A percentile compares a stretch with the other conserved stretches of the same genome.
Evolutionary conservation across 305 asterid genomes (phyloP).

Genomic region (Salvia sclarea): DNA sequence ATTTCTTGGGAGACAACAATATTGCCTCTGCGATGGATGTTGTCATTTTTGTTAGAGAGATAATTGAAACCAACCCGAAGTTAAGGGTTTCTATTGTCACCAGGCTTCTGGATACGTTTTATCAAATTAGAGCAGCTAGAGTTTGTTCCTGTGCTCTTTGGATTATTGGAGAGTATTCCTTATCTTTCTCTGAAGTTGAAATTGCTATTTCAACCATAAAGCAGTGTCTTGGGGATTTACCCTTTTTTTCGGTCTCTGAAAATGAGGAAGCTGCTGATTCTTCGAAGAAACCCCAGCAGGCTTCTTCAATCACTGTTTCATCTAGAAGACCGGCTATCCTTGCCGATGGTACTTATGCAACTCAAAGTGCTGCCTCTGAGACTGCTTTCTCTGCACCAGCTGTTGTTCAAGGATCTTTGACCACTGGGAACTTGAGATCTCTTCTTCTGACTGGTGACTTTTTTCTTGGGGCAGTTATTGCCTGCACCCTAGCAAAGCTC

Average conservation of each 20-base stretch:
- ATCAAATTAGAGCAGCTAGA: constrained; percentile 92
- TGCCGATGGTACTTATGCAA: constrained; percentile 98
- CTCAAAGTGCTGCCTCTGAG: constrained; percentile 90
- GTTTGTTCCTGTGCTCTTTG: constrained; percentile 77
- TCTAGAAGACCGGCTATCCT: constrained; percentile 94
- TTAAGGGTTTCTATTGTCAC: constrained; percentile 86
- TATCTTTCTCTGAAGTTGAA: constrained; percentile 92
- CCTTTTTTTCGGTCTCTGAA: constrained; percentile 80
- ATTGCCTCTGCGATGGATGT: constrained; percentile 97
- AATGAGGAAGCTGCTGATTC: constrained; percentile 69
- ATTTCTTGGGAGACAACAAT: constrained; percentile 97
- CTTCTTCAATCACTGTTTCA: constrained; percentile 73
- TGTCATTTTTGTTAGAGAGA: constrained; percentile 83
- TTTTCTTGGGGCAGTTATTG: constrained; percentile 90
- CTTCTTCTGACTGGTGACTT: constrained; percentile 93
- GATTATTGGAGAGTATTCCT: constrained; percentile 89
- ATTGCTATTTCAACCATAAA: constrained; percentile 64
- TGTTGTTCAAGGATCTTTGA: constrained; percentile 70
- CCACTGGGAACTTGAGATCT: constrained; percentile 80
- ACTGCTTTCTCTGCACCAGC: constrained; percentile 73
- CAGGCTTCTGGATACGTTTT: constrained; percentile 87
- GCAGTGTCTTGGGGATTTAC: constrained; percentile 94
- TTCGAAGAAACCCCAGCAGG: constrained; percentile 74
- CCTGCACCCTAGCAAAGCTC: constrained; percentile 84
- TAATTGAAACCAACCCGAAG: constrained; percentile 93